These are phyloP conservation scores for Lactifluus subvellereus DNA, from an alignment of 768 basidiomycete species.

Conservation along the genomic window DNA sequence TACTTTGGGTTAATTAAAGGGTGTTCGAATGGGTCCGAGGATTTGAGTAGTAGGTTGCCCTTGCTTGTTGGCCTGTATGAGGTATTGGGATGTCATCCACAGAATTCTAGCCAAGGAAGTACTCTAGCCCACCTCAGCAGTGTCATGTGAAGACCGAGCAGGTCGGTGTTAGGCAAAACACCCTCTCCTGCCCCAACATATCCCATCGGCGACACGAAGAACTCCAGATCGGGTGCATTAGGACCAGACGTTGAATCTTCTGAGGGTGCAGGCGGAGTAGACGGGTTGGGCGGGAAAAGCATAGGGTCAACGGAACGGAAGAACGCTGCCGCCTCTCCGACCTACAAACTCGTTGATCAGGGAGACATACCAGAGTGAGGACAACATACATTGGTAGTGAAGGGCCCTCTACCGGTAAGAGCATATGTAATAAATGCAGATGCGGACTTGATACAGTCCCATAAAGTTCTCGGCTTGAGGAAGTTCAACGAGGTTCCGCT, in stretches of 20 bases:
- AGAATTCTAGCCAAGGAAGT: not conserved
- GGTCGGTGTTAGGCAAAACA: conserved; percentile 20
- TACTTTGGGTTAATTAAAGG: conserved; percentile 44
- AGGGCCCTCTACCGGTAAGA: conserved; percentile 42
- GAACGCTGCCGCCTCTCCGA: conserved; percentile 48
- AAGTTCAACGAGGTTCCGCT: conserved; percentile 39
- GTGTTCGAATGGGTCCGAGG: conserved; percentile 36
- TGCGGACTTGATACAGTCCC: conserved; percentile 3
- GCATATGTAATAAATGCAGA: conserved; percentile 38
- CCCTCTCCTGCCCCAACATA: conserved; percentile 24
- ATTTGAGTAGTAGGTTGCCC: conserved; percentile 38
- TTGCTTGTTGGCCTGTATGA: conserved; percentile 39
- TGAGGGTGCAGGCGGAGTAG: not conserved
- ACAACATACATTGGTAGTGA: conserved; percentile 47
- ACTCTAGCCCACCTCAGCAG: conserved; percentile 30
- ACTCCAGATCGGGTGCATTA: conserved; percentile 34
- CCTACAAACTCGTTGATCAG: conserved; percentile 23
- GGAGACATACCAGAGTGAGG: not conserved
- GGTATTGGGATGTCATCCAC: not conserved
- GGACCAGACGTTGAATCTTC: conserved; percentile 33
- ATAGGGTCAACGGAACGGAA: conserved; percentile 43
- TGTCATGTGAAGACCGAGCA: conserved; percentile 28
- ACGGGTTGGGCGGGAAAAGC: conserved; percentile 36
- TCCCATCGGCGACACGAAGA: conserved; percentile 29
- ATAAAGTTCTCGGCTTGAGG: conserved; percentile 25